Evolutionary conservation across 1,139 yeast species (phyloP).

Genomic region (Blastobotrys apis): DNA sequence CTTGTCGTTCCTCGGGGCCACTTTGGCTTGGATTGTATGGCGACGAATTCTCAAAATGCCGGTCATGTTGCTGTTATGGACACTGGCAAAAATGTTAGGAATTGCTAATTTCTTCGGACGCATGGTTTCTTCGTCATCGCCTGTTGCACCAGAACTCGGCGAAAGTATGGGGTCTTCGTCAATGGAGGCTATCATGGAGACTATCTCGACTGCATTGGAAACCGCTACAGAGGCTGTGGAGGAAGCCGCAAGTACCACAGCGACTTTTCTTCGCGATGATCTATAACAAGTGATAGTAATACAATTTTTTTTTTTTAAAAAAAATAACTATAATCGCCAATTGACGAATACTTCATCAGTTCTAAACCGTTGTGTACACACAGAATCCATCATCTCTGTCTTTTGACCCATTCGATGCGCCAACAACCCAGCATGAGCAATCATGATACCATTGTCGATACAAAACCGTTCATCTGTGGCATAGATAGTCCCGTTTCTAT

Average conservation of each 20-base stretch:
- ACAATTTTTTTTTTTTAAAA: too few relatives aligned
- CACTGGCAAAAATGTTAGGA: conserved; percentile 46
- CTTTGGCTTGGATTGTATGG: conserved; percentile 63
- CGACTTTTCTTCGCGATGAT: too few relatives aligned
- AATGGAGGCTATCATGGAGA: neutral
- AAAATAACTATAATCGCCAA: conserved; percentile 53
- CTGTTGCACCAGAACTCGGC: neutral
- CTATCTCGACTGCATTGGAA: neutral
- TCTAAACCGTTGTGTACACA: conserved; percentile 88
- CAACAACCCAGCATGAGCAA: conserved; percentile 94
- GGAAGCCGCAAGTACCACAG: too few relatives aligned
- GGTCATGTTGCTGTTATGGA: conserved; percentile 54
- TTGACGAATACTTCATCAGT: conserved; percentile 90
- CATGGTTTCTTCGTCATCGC: neutral
- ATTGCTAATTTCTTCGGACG: conserved; percentile 30
- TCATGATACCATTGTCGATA: conserved; percentile 97
- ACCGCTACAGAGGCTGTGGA: neutral
- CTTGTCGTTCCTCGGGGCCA: conserved; percentile 52
- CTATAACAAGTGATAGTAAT: too few relatives aligned
- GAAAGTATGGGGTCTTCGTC: too few relatives aligned
- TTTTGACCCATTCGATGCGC: conserved; percentile 77
- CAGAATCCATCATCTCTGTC: conserved; percentile 60
- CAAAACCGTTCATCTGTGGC: conserved; percentile 98
- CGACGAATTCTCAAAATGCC: conserved; percentile 58
- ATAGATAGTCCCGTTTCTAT: conserved; percentile 77